These are phyloP conservation scores for Trichodelitschia bisporula DNA, from an alignment of 495 filamentous ascomycete genomes.

Conservation along the genomic window DNA sequence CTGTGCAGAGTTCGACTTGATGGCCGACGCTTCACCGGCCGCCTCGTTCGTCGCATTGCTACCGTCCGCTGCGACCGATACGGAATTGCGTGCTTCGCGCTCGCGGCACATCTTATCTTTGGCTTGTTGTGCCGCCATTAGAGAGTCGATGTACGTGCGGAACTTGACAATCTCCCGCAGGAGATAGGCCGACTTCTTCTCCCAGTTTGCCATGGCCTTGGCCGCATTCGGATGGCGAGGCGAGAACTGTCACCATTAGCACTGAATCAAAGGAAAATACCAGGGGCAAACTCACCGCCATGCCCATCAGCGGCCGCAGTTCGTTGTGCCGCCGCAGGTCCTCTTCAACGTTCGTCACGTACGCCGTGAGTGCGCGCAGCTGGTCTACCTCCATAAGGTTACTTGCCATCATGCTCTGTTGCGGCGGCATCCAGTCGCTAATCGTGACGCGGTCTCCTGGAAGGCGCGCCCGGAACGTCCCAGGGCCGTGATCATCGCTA, in stretches of 20 bases:
- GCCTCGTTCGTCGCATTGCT: no score
- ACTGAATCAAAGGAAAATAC: slow-evolving; percentile 18
- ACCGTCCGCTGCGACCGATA: no score
- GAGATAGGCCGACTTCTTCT: slow-evolving; percentile 76
- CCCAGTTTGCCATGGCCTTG: slow-evolving; percentile 88
- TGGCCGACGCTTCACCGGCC: no score
- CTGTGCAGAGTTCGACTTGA: no score
- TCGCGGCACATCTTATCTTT: slow-evolving; percentile 29
- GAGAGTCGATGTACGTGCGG: slow-evolving; percentile 69
- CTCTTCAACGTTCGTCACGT: slow-evolving; percentile 66
- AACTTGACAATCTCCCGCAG: slow-evolving; percentile 94
- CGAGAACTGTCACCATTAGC: slow-evolving; percentile 40
- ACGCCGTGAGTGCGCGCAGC: slow-evolving; percentile 42
- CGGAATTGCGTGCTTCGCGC: no score
- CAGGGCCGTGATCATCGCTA: slow-evolving; percentile 37
- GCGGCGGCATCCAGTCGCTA: slow-evolving; percentile 81
- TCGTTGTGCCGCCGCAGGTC: slow-evolving; percentile 76
- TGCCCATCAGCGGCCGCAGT: slow-evolving; percentile 55
- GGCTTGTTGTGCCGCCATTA: slow-evolving; percentile 30
- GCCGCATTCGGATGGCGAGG: slow-evolving; percentile 56
- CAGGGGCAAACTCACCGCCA: no score
- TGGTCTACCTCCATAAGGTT: slow-evolving; percentile 58
- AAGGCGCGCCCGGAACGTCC: slow-evolving; percentile 30
- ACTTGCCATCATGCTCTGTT: slow-evolving; percentile 68
- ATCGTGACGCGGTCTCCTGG: slow-evolving; percentile 74